These are phyloP conservation scores for Cordia subcordata DNA, from an alignment of 257 asterid species.

Conservation along the genomic window DNA sequence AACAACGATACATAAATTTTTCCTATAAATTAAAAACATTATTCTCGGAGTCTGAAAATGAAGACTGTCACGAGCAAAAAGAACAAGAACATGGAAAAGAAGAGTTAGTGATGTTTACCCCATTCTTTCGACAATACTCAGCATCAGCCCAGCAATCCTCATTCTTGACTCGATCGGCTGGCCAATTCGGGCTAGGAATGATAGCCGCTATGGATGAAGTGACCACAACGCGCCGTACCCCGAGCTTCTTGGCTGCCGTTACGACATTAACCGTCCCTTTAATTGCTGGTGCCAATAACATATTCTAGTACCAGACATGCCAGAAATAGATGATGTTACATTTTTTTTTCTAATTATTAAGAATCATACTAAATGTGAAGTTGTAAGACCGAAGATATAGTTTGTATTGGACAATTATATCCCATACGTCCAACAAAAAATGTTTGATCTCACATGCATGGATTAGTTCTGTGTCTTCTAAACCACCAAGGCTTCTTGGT, in stretches of 20 bases:
- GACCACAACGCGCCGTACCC: constrained; percentile 83
- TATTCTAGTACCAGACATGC: constrained; percentile 29
- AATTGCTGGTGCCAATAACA: constrained; percentile 76
- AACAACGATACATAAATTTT: constrained; percentile 13
- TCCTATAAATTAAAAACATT: neutral
- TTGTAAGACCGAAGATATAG: too few species aligned
- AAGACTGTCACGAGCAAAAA: too few species aligned
- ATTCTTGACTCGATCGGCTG: constrained; percentile 50
- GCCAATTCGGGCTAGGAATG: constrained; percentile 65
- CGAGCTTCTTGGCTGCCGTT: constrained; percentile 81
- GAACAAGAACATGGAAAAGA: neutral
- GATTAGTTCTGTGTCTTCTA: too few species aligned
- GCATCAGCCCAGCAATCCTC: constrained; percentile 93
- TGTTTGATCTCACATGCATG: too few species aligned
- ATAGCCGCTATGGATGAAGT: constrained; percentile 76
- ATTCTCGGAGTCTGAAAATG: neutral
- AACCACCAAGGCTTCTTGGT: too few species aligned
- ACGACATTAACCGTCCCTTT: constrained; percentile 82
- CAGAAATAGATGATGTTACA: neutral
- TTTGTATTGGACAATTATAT: too few species aligned
- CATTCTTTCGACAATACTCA: constrained; percentile 71
- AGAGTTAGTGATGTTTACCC: constrained; percentile 33
- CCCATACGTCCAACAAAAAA: too few species aligned
- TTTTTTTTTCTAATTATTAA: too few species aligned
- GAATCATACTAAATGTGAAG: too few species aligned